Base-by-base conservation (phyloP, 257 asterid species). In the Cruciata laevipes region DNA sequence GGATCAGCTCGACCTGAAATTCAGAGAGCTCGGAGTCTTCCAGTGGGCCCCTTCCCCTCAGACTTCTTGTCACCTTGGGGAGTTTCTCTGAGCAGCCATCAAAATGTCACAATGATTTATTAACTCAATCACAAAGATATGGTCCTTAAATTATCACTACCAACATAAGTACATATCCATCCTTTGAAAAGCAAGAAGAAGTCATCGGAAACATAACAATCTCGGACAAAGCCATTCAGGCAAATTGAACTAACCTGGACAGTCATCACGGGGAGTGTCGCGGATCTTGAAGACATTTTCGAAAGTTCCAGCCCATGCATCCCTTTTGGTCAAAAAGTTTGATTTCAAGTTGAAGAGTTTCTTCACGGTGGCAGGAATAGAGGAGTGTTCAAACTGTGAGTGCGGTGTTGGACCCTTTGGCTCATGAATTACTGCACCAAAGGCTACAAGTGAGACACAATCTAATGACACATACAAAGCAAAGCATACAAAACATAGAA, bases 261-360 rank as follows among this genome's bases (percentile, higher is more conserved):
- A 89, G 80, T 93, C 95, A 33, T 84, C 83, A 14, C 98, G 95
- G 13, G 98, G 98, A 76, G 96, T 82, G 60, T 83, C 76, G 1
- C 98, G 97, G 62, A 79, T 42, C 73, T 49, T 68, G 55, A 92
- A 83, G 88, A 78, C 80, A 62, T 81, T 83, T 77, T 89, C 98
- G 30, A 92, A 92, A 58, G 95, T 89, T 69, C 96, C 98, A 76
- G 98, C 98, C 98, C 98, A 89, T 3, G 96, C 97, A 65, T 92
- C 98, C 77, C 98, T 81, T 80, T 87, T 92, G 58, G 97, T 92
- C 82, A 92, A 72, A 79, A 89, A 92, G 71, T 89, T 93, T 0
- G 98, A 93, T 27, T 78, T 76, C 33, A 93, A 84, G 76, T 88
- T 89, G 69, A 93, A 92, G 62, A 92, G 91, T 75, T 83, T 89